These are phyloP conservation scores for Handroanthus guayacan DNA, from an alignment of 257 asterid genomes.

Conservation along the genomic window DNA sequence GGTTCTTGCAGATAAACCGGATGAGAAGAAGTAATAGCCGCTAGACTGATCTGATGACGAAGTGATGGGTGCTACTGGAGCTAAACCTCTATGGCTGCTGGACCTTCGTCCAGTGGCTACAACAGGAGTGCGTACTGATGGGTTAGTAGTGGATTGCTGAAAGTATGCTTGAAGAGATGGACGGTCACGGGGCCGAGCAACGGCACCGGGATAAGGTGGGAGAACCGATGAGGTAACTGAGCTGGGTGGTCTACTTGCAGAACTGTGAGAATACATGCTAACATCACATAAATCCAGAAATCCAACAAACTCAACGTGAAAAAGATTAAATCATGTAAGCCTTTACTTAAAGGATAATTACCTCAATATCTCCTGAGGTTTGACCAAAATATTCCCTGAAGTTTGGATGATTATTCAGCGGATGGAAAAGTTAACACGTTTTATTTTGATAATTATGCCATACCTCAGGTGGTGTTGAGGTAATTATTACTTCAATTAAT, in stretches of 20 bases:
- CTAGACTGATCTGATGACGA: slow-evolving; percentile 68
- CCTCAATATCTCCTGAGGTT: too few relatives aligned
- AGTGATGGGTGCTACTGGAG: slow-evolving; percentile 56
- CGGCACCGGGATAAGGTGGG: slow-evolving; percentile 72
- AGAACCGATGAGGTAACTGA: slow-evolving; percentile 62
- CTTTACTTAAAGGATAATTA: not conserved
- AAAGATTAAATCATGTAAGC: not conserved
- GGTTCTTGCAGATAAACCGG: slow-evolving; percentile 62
- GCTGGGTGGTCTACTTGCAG: slow-evolving; percentile 74
- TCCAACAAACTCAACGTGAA: not conserved
- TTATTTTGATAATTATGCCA: too few relatives aligned
- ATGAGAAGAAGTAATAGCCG: slow-evolving; percentile 66
- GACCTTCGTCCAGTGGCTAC: slow-evolving; percentile 61
- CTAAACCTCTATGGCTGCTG: slow-evolving; percentile 55
- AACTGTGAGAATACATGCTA: slow-evolving; percentile 47
- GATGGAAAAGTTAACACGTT: too few relatives aligned
- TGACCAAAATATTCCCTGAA: too few relatives aligned
- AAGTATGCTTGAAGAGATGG: slow-evolving; percentile 74
- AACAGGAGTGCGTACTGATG: slow-evolving; percentile 52
- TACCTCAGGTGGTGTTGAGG: too few relatives aligned
- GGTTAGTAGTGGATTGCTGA: slow-evolving; percentile 65
- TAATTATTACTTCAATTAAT: not conserved
- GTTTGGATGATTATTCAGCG: too few relatives aligned
- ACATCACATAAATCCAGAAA: slow-evolving; percentile 1
- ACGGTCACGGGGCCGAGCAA: slow-evolving; percentile 69